Evolutionary conservation across 2,329 filamentous ascomycete genomes (phyloP).

Genomic region (Orbilia ellipsospora): DNA sequence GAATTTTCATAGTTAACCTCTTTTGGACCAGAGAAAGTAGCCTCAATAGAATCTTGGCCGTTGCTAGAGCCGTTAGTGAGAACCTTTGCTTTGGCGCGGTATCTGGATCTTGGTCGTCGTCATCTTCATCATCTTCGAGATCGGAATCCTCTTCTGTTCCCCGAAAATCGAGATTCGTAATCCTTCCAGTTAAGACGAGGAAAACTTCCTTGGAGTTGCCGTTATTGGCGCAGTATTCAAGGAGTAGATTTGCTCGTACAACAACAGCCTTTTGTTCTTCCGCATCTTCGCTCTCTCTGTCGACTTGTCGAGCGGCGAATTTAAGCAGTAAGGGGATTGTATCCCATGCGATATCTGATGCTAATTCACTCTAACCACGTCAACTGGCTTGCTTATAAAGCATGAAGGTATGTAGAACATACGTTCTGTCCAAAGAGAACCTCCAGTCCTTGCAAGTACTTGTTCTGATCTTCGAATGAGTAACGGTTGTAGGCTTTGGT

Average conservation of each 20-base stretch:
- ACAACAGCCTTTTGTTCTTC: slow-evolving; percentile 52
- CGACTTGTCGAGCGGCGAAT: slow-evolving; percentile 42
- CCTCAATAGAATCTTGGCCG: slow-evolving; percentile 44
- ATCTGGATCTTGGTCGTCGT: slow-evolving; percentile 28
- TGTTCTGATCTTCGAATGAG: slow-evolving; percentile 46
- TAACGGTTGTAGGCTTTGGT: slow-evolving; percentile 49
- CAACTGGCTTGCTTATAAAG: slow-evolving; percentile 11
- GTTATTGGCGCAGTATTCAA: slow-evolving; percentile 31
- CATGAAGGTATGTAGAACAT: slow-evolving; percentile 16
- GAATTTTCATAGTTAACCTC: slow-evolving; percentile 44
- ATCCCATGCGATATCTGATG: slow-evolving; percentile 54
- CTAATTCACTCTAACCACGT: slow-evolving; percentile 56
- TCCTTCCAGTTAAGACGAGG: slow-evolving; percentile 39
- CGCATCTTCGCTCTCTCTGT: slow-evolving; percentile 31
- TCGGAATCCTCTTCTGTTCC: slow-evolving; percentile 37
- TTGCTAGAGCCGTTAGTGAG: slow-evolving; percentile 37
- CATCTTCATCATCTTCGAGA: slow-evolving; percentile 29
- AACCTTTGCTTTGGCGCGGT: slow-evolving; percentile 26
- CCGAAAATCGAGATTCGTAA: slow-evolving; percentile 48
- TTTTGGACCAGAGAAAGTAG: slow-evolving; percentile 48
- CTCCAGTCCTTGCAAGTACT: slow-evolving; percentile 39
- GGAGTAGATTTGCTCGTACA: slow-evolving; percentile 33
- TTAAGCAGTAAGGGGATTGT: slow-evolving; percentile 49
- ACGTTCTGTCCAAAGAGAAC: slow-evolving; percentile 50
- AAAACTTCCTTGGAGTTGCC: slow-evolving; percentile 53